Evolutionary conservation across 495 filamentous ascomycete species (phyloP).

Genomic region (Gamarada debralockiae): DNA sequence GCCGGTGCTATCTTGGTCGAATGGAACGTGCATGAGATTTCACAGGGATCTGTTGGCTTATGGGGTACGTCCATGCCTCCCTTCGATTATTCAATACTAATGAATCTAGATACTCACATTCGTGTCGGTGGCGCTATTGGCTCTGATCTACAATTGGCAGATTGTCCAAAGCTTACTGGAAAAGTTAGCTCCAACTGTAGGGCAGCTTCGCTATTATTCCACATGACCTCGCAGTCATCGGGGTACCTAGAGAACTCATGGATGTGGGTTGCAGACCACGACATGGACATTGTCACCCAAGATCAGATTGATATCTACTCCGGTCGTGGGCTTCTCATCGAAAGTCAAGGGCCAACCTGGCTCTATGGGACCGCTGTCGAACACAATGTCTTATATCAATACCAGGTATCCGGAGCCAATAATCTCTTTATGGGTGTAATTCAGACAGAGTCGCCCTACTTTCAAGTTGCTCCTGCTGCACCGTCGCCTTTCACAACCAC

Average conservation of each 20-base stretch:
- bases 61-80: too few relatives aligned
- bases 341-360: slow-evolving; percentile 45
- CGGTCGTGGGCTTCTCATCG: slow-evolving; percentile 42
- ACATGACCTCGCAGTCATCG: too few relatives aligned
- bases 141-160: slow-evolving; percentile 36
- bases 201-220: neutral
- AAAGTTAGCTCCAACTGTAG: slow-evolving; percentile 36
- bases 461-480: slow-evolving; percentile 61
- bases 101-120: slow-evolving; percentile 42
- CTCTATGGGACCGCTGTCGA: slow-evolving; percentile 66
- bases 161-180: slow-evolving; percentile 49
- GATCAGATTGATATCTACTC: slow-evolving; percentile 60
- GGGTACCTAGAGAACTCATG: too few relatives aligned
- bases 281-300: slow-evolving; percentile 44
- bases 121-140: slow-evolving; percentile 40
- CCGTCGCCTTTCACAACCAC: slow-evolving; percentile 49
- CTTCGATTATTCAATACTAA: too few relatives aligned
- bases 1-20: slow-evolving; percentile 41
- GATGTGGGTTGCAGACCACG: slow-evolving; percentile 55
- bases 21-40: slow-evolving; percentile 20
- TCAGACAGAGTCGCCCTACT: slow-evolving; percentile 81
- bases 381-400: slow-evolving; percentile 78
- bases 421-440: slow-evolving; percentile 72
- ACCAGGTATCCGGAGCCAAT: slow-evolving; percentile 66
- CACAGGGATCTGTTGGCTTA: slow-evolving; percentile 14